Evolutionary conservation across 2,329 filamentous ascomycete genomes (phyloP), one percentile per base, ranked within the genome.

Genomic region (Penicillium sp.): DNA sequence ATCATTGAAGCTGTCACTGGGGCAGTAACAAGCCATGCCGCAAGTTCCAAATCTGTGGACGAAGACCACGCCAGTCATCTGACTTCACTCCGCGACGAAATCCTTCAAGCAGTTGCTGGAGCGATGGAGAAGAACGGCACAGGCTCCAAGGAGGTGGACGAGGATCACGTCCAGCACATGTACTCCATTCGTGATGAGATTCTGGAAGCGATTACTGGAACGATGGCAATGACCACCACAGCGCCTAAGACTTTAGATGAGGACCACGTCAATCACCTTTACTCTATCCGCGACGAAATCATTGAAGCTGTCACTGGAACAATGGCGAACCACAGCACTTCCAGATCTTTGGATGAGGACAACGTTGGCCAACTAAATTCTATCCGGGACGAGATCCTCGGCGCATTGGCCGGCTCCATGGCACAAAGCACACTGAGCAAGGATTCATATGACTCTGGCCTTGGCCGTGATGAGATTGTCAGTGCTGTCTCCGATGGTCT

Each of bases 401-500:
- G 70, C 27, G 70, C 71, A 39, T 63, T 73, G 8, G 66, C 68
- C 36, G 64, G 68, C 36, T 67, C 69, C 0, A 62, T 72, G 29
- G 60, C 68, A 1, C 71, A 70, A 56, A 73, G 65, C 48, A 65
- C 68, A 50, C 61, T 74, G 25, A 70, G 70, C 41, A 66, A 64
- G 53, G 62, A 69, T 21, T 68, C 68, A 10, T 60, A 70, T 7
- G 69, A 71, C 47, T 70, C 71, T 19, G 71, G 69, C 2, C 60
- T 86, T 2, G 82, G 79, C n/a, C 78, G 79, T 4, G 81, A 84
- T 33, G 78, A 82, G 44, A 77, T 88, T n/a, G 72, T 84, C 41
- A 83, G 83, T 57, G 82, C 84, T 2, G 80, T 88, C 44, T 82
- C 80, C 58, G 80, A 85, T 60, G 83, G 83, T 5, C 75, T 88